phyloP scores from a whole-genome alignment of 2,329 filamentous ascomycete genomes.

The Coniochaeta ligniaria region DNA sequence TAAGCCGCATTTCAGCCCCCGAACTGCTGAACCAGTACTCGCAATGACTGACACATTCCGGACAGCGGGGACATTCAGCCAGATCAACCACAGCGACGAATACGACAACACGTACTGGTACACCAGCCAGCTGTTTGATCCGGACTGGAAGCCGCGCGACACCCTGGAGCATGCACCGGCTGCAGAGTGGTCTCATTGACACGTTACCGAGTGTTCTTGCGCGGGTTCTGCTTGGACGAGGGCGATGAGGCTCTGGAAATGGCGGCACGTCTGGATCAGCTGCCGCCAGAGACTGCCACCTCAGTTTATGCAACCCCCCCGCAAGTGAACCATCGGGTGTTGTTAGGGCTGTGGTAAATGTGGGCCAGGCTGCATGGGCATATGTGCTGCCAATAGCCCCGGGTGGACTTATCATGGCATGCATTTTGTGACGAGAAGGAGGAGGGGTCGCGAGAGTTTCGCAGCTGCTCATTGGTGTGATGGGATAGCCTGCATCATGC shows the following conservation, averaged over 20 bases:
- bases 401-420: not conserved
- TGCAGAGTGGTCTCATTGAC: slow-evolving; percentile 4
- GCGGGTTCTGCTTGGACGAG: not conserved
- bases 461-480: not conserved
- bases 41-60: not conserved
- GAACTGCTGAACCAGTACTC: not conserved
- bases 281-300: not conserved
- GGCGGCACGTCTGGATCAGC: not conserved
- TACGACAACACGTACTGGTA: slow-evolving; percentile 17
- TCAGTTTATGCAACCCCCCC: not conserved
- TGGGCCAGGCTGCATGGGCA: not conserved
- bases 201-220: not conserved
- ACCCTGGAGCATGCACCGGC: slow-evolving; percentile 16
- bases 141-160: slow-evolving; percentile 15
- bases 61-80: slow-evolving; percentile 9
- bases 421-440: not conserved
- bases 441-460: not conserved
- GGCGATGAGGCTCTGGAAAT: not conserved
- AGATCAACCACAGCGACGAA: slow-evolving; percentile 13
- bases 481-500: not conserved
- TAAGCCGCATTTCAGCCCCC: slow-evolving; percentile 6
- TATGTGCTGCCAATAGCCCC: not conserved
- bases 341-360: not conserved
- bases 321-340: not conserved
- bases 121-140: slow-evolving; percentile 18